phyloP scores from a whole-genome alignment of 345 rosid genomes.

The Hibiscus mutabilis region DNA sequence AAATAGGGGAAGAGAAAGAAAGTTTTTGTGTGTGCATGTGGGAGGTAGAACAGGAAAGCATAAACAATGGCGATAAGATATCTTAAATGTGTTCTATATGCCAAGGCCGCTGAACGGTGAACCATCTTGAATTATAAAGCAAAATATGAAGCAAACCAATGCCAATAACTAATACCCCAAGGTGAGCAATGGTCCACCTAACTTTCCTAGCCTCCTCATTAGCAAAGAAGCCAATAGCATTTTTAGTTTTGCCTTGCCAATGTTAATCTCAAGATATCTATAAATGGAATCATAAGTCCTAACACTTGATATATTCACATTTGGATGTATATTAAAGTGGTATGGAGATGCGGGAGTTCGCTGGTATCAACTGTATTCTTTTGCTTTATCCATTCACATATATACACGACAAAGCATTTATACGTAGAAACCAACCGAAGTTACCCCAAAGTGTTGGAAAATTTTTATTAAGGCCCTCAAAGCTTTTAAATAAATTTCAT shows the following conservation, averaged over 20 bases:
- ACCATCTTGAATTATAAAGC: not conserved
- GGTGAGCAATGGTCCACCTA: not conserved
- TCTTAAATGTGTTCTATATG: not conserved
- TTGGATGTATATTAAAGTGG: not conserved
- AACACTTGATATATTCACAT: constrained; percentile 1
- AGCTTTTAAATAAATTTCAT: no score
- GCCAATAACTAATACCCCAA: not conserved
- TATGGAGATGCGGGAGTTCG: not conserved
- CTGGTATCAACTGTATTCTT: not conserved
- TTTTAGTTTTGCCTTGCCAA: not conserved
- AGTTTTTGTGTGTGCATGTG: not conserved
- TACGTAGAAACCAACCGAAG: not conserved
- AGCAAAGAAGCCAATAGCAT: not conserved
- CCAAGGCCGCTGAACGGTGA: constrained; percentile 2
- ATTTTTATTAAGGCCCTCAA: no score
- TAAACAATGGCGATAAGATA: not conserved
- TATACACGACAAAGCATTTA: not conserved
- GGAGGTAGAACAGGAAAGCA: not conserved
- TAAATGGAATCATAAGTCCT: not conserved
- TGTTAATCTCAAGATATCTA: not conserved
- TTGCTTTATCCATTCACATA: not conserved
- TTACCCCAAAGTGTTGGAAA: no score
- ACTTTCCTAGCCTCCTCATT: not conserved
- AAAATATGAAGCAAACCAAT: not conserved
- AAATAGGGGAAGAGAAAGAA: not conserved